Evolutionary conservation across 768 basidiomycete species (phyloP).

Genomic region (Roridomyces roridus): DNA sequence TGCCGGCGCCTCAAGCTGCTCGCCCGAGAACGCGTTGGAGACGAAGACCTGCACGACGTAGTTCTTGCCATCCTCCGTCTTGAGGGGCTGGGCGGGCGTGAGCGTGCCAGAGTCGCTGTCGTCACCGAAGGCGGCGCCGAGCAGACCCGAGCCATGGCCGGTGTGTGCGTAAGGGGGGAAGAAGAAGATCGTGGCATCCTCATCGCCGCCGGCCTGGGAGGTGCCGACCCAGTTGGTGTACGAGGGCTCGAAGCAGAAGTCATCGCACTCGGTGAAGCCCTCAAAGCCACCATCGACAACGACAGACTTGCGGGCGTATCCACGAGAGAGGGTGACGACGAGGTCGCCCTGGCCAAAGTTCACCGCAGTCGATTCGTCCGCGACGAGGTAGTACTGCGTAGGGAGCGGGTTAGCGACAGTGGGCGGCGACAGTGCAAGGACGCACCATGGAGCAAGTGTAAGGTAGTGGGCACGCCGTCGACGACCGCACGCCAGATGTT

Average conservation of each 20-base stretch:
- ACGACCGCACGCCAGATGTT: constrained; percentile 61
- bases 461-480: constrained; percentile 49
- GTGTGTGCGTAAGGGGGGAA: constrained; percentile 46
- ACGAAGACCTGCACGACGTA: constrained; percentile 53
- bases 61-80: constrained; percentile 40
- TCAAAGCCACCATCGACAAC: constrained; percentile 53
- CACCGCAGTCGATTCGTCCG: constrained; percentile 51
- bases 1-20: constrained; percentile 37
- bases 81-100: constrained; percentile 35
- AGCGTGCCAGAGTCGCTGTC: constrained; percentile 48
- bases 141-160: constrained; percentile 44
- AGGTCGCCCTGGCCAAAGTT: constrained; percentile 54
- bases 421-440: background rate
- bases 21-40: constrained; percentile 43
- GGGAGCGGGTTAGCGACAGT: background rate
- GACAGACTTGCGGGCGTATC: constrained; percentile 47
- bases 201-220: constrained; percentile 38
- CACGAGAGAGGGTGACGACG: constrained; percentile 52
- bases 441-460: constrained; percentile 58
- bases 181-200: constrained; percentile 53
- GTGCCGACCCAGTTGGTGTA: constrained; percentile 48
- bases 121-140: constrained; percentile 48
- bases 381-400: constrained; percentile 47
- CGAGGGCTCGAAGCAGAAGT: constrained; percentile 48
- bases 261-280: constrained; percentile 40